phyloP scores from a whole-genome alignment of 2,329 filamentous ascomycete genomes.

The Gaeumannomyces sp. region DNA sequence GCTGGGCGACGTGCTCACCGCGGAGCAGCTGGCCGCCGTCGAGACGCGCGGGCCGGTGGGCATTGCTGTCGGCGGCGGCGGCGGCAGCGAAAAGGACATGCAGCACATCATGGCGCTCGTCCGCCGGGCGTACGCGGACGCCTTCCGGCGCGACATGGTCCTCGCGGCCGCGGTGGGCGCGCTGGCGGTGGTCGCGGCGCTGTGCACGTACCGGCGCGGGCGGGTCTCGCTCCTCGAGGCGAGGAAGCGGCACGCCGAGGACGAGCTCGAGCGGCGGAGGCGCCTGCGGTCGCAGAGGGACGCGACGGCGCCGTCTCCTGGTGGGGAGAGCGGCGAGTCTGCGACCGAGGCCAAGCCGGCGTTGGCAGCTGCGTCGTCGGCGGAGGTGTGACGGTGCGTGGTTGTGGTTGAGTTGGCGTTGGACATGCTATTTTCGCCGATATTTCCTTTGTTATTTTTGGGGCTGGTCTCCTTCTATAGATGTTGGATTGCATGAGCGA shows the following conservation, averaged over 20 bases:
- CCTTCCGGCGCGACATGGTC: slow-evolving; percentile 41
- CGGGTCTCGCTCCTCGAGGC: slow-evolving; percentile 22
- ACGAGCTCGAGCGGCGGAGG: slow-evolving; percentile 3
- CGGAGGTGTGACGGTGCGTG: neutral
- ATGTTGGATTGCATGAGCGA: too few species aligned
- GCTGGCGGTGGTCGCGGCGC: slow-evolving; percentile 31
- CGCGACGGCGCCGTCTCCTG: too few species aligned
- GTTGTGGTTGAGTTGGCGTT: too few species aligned
- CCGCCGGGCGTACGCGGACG: slow-evolving; percentile 33
- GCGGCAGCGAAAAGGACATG: slow-evolving; percentile 8
- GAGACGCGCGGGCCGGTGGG: slow-evolving; percentile 13
- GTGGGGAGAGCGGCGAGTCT: neutral
- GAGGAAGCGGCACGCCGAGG: neutral
- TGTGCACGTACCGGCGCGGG: slow-evolving; percentile 32
- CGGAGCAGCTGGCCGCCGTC: slow-evolving; percentile 22
- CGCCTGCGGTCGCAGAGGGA: neutral
- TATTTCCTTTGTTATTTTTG: too few species aligned
- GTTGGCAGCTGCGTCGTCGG: neutral
- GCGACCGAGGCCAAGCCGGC: neutral
- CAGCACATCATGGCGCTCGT: slow-evolving; percentile 25
- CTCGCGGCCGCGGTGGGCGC: slow-evolving; percentile 36
- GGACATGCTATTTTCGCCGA: too few species aligned
- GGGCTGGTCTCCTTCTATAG: neutral
- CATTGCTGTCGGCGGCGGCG: slow-evolving; percentile 13
- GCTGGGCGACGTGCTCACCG: slow-evolving; percentile 23